A percentile compares a stretch with the other conserved stretches of the same genome.
These are phyloP conservation scores for Lentinula sp. DNA, from an alignment of 768 basidiomycete species.

Conservation along the genomic window DNA sequence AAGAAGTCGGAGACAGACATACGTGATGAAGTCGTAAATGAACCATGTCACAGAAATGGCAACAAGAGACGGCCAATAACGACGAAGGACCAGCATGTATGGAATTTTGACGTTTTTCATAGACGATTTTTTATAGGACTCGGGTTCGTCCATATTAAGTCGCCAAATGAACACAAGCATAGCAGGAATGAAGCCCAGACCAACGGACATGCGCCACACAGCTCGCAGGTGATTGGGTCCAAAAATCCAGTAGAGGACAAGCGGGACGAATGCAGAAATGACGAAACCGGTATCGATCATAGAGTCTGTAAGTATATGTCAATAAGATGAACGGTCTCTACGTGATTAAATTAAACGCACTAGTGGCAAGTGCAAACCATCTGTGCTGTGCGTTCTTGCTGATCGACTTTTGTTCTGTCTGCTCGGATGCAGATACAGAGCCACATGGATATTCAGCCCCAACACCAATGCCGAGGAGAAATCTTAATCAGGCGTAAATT, in stretches of 20 bases:
- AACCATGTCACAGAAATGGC: conserved; percentile 84
- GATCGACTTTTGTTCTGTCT: conserved; percentile 79
- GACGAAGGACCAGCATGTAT: conserved; percentile 66
- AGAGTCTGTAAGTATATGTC: conserved; percentile 35
- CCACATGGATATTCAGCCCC: conserved; percentile 91
- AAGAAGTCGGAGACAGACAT: conserved; percentile 19
- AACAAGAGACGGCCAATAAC: conserved; percentile 71
- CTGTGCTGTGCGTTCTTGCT: conserved; percentile 75
- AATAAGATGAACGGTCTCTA: neutral
- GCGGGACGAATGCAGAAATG: conserved; percentile 70
- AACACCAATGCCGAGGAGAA: conserved; percentile 83
- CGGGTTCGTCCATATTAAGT: conserved; percentile 75
- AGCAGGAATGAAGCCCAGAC: conserved; percentile 79
- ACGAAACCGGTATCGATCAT: conserved; percentile 90
- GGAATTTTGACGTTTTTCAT: conserved; percentile 76
- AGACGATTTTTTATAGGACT: conserved; percentile 64
- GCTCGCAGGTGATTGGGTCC: conserved; percentile 45
- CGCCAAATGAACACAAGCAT: conserved; percentile 83
- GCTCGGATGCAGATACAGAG: conserved; percentile 83
- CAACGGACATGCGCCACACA: conserved; percentile 84
- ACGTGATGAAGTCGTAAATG: conserved; percentile 78
- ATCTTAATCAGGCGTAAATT: conserved; percentile 33
- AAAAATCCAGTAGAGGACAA: conserved; percentile 86
- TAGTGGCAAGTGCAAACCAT: conserved; percentile 87
- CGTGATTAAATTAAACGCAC: conserved; percentile 32